These are phyloP conservation scores for Neurospora sublineolata DNA, from an alignment of 495 filamentous ascomycete species.

Conservation along the genomic window DNA sequence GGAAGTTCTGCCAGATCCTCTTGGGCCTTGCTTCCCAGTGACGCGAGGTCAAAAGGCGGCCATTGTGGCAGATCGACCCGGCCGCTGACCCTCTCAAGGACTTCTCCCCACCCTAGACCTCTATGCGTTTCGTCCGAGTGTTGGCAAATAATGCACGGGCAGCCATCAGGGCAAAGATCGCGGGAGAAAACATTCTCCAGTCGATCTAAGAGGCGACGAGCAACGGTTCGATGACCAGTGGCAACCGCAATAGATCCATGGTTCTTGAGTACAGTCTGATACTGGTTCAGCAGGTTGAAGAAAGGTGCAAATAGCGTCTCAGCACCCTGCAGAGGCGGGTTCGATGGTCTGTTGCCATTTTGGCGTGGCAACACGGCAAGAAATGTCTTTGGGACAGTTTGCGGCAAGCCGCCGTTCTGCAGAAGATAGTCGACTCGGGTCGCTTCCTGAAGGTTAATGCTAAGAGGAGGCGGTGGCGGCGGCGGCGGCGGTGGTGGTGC, in stretches of 20 bases:
- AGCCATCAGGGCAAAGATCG: conserved; percentile 74
- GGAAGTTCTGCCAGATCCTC: conserved; percentile 34
- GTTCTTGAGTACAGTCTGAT: conserved; percentile 63
- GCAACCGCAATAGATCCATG: conserved; percentile 90
- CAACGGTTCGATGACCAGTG: conserved; percentile 88
- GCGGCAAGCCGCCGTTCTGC: conserved; percentile 67
- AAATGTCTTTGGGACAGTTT: conserved; percentile 53
- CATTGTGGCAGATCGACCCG: conserved; percentile 72
- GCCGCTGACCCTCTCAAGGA: conserved; percentile 84
- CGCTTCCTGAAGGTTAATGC: conserved; percentile 45
- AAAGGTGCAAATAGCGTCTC: conserved; percentile 67
- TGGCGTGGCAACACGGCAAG: conserved; percentile 42
- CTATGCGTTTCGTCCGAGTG: conserved; percentile 41
- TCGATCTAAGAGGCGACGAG: conserved; percentile 83
- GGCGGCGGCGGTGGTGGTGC: conserved; percentile 47
- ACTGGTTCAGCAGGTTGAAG: conserved; percentile 72
- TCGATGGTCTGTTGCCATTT: conserved; percentile 36
- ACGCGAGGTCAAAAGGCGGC: conserved; percentile 72
- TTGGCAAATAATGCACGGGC: conserved; percentile 66
- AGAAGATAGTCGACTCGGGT: conserved; percentile 85
- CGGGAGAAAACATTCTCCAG: conserved; percentile 87
- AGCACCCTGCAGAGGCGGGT: conserved; percentile 45
- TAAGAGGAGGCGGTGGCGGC: conserved; percentile 67
- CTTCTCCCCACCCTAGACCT: conserved; percentile 93
- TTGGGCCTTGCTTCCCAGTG: conserved; percentile 44